A percentile compares a stretch with the other conserved stretches of the same genome.
These are phyloP conservation scores for Euphorbia corollata DNA, from an alignment of 441 rosid genomes.

Conservation along the genomic window DNA sequence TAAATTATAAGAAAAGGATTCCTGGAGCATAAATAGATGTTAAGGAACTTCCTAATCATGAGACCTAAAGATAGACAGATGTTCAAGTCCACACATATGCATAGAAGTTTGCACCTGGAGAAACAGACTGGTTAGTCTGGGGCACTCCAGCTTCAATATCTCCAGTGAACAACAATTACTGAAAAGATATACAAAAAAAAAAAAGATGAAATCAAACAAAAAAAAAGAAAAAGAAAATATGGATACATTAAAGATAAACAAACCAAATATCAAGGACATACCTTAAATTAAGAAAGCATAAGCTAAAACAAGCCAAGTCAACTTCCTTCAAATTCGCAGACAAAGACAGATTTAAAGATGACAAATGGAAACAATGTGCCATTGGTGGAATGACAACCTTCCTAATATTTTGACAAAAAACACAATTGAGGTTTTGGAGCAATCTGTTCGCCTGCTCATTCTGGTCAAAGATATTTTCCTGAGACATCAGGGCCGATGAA, in stretches of 20 bases:
- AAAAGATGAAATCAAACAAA: not conserved
- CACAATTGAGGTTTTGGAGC: conserved; percentile 85
- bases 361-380: conserved; percentile 67
- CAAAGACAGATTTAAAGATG: conserved; percentile 76
- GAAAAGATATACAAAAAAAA: conserved; percentile 16
- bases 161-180: conserved; percentile 89
- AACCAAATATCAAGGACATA: conserved; percentile 16
- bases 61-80: too few relatives aligned
- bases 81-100: too few relatives aligned
- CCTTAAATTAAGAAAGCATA: conserved; percentile 81
- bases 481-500: conserved; percentile 23
- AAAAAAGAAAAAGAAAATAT: not conserved
- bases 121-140: conserved; percentile 77
- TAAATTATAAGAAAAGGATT: too few relatives aligned
- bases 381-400: conserved; percentile 72
- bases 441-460: conserved; percentile 53
- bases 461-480: conserved; percentile 28
- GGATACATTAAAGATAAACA: too few relatives aligned
- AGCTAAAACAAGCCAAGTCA: conserved; percentile 59
- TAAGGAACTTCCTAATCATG: conserved; percentile 3
- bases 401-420: conserved; percentile 82
- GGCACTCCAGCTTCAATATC: conserved; percentile 71
- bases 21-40: not conserved
- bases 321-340: conserved; percentile 86
- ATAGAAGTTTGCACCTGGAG: conserved; percentile 77